Base-by-base conservation (phyloP, 257 asterid genomes). In the Petrea volubilis region DNA sequence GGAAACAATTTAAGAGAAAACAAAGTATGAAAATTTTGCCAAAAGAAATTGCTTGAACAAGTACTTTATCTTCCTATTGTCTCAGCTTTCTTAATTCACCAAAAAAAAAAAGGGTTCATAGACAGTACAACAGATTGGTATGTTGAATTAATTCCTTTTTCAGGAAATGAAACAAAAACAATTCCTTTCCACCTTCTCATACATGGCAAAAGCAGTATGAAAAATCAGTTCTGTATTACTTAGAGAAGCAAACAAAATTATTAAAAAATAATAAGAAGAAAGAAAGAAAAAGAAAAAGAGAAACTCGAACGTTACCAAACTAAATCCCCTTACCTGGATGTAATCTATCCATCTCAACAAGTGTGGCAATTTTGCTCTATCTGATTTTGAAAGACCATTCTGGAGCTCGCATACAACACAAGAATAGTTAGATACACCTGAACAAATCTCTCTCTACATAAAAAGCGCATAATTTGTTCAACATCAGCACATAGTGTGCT, bases 321-420 rank as follows among this genome's bases (percentile, higher is more conserved):
- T 20, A 23, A 68, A 53, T 24, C 28, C 38, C 20, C 66, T 49
- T 74, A 92, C 98, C 98, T 92, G 99, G 74, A 95, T 84, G 81
- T 92, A 90, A 73, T 83, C 95, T 80, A 81, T 74, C 98, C 98
- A 90, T 80, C 98, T 88, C 75, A 86, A 63, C 79, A 95, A 72
- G 77, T 92, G 93, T 36, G 96, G 95, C 67, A 92, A 68, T 51
- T 83, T 88, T 52, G 74, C 85, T 82, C 73, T 80, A 55, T 88
- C 94, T 7, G 84, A 70, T 49, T 78, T 74, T 31, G 96, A 81
- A 70, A 87, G 87, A 72, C 86, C 82, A 79, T 72, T 55, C 99
- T 94, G 84, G 36, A 67, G 64, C 59, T 13, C 43, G 18, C 43
- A 64, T 21, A 64, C 36, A 58, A 63, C 29, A 53, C 0, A 43